Evolutionary conservation across 2,329 filamentous ascomycete species (phyloP).

Genomic region (Epichloe gansuensis): DNA sequence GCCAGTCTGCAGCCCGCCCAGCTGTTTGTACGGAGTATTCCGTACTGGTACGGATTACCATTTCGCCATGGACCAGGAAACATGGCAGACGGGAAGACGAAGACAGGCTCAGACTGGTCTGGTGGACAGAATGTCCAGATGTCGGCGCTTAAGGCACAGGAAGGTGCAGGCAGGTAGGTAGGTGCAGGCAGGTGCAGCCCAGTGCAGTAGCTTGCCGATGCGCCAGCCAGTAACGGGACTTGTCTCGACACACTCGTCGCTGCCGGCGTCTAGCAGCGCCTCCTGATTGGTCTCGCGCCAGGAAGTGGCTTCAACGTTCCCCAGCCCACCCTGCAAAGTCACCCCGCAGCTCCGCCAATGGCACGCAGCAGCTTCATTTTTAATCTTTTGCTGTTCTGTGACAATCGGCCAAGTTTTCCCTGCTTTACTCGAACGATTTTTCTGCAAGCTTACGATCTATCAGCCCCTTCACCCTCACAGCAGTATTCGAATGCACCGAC

Average conservation of each 20-base stretch:
- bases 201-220: constrained; percentile 3
- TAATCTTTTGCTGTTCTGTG: too few species aligned
- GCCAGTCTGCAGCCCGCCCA: background rate
- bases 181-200: background rate
- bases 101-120: background rate
- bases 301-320: background rate
- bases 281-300: constrained; percentile 11
- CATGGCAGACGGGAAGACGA: too few species aligned
- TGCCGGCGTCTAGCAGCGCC: constrained; percentile 13
- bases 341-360: background rate
- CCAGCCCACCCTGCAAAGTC: constrained; percentile 1
- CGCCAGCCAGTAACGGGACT: constrained; percentile 3
- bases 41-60: too few species aligned
- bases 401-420: too few species aligned
- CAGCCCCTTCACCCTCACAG: too few species aligned
- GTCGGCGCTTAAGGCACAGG: constrained; percentile 1
- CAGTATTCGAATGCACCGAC: too few species aligned
- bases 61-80: too few species aligned
- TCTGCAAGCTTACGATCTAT: too few species aligned
- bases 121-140: background rate
- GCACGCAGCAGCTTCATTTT: background rate
- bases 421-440: too few species aligned
- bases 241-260: constrained; percentile 1
- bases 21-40: background rate
- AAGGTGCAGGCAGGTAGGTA: background rate